phyloP scores from a whole-genome alignment of 202 grass and related monocot genomes.

The Digitaria exilis region DNA sequence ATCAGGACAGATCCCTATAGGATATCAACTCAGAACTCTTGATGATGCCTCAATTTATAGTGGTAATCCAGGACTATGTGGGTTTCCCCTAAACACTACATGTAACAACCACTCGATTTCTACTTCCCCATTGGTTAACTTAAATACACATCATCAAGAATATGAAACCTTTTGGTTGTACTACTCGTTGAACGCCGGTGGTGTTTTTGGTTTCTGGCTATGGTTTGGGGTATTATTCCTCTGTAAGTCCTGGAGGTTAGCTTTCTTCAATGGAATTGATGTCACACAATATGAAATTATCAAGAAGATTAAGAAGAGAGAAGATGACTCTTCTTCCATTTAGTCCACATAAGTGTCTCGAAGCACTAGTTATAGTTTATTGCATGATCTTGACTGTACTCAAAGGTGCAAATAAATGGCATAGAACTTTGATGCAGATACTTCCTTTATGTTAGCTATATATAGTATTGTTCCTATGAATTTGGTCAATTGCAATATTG shows the following conservation, averaged over 20 bases:
- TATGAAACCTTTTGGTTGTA: constrained; percentile 27
- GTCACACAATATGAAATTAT: background rate
- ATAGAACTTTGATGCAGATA: background rate
- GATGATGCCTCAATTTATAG: too few relatives aligned
- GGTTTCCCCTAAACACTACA: too few relatives aligned
- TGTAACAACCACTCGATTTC: too few relatives aligned
- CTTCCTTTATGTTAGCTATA: background rate
- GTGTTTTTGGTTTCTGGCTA: constrained; percentile 40
- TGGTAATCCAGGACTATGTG: too few relatives aligned
- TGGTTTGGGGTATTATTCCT: constrained; percentile 44
- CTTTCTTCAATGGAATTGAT: constrained; percentile 40
- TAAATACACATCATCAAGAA: background rate
- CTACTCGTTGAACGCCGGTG: constrained; percentile 30
- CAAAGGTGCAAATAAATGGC: background rate
- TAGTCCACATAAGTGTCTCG: background rate
- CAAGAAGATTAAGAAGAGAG: background rate
- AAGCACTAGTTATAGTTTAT: too few relatives aligned
- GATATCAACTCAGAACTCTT: too few relatives aligned
- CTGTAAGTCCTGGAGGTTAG: background rate
- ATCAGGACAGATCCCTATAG: too few relatives aligned
- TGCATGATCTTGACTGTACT: background rate
- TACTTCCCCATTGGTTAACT: background rate
- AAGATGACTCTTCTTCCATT: background rate
- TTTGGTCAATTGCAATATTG: background rate
- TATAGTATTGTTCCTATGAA: background rate